Evolutionary conservation across 2,329 filamentous ascomycete genomes (phyloP), one percentile per base, ranked within the genome.

Genomic region (Microsporum audouinii): DNA sequence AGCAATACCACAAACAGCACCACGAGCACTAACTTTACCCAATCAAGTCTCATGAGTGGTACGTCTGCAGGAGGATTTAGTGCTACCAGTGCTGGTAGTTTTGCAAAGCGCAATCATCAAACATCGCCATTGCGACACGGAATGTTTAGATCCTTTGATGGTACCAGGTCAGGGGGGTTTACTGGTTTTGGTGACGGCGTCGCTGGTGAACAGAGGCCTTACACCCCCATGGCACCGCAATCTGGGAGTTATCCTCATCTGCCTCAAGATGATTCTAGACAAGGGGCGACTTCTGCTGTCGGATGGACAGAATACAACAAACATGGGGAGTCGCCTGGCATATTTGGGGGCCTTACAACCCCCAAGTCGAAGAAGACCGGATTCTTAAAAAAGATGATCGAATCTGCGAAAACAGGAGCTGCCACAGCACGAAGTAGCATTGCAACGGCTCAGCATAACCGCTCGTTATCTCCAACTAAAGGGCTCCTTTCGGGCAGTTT

Each of bases 371-470:
- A 89, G 65, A 94, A 90, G 72, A 86, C 87, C 64, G 92, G 90
- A 57, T 95, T 97, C 69, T 94, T 97, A 79, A 94, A 92, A 74
- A 95, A 95, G 70, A 92, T 97, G 67, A 84, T 96, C 34, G 91
- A 96, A 66, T 90, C 89, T 1, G 92, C 91, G 14, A 96, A 95
- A 77, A 96, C 92, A 0, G 90, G 91, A 36, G 91, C 95, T 38
- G 92, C 92, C 1, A 95, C 86, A 70, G 90, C 89, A 59, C 84
- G 92, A 64, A 94, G 88, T 65, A 95, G 88, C 65, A 89, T 96
- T 65, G 88, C 87, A 2, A 83, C 84, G 36, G 82, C 83, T 65
- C 82, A 78, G 65, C 77, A 67, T 61, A 78, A 67, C 67, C 74
- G 71, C 61, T 76, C 71, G 61, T 73, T 68, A 64, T 78, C 71